Conservation (phyloP, 768 basidiomycete genomes). For the Jaapia argillacea region DNA sequence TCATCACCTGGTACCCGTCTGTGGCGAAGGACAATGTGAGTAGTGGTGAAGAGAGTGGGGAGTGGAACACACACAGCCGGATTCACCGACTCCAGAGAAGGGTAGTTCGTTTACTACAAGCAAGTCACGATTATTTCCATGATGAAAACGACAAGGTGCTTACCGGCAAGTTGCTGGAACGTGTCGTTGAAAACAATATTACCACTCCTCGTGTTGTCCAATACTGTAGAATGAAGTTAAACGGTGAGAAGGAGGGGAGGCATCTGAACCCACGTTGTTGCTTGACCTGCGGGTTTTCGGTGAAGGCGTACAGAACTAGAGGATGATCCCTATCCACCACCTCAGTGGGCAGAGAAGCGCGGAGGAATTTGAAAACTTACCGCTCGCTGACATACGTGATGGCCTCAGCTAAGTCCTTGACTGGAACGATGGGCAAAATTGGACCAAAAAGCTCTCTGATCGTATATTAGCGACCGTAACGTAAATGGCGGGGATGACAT, state of each 20-base stretch:
- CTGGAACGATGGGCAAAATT: conserved; percentile 49
- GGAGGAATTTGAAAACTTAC: conserved; percentile 21
- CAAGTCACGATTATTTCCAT: conserved; percentile 5
- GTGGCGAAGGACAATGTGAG: conserved; percentile 10
- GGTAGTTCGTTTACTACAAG: conserved; percentile 30
- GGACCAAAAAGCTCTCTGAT: conserved; percentile 69
- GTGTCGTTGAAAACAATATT: conserved; percentile 49
- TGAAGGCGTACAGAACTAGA: conserved; percentile 57
- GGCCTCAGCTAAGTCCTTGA: conserved; percentile 45
- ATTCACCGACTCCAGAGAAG: conserved; percentile 49
- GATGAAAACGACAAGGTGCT: conserved; percentile 6
- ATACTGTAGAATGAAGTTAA: conserved; percentile 25
- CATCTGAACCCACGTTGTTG: conserved; percentile 12
- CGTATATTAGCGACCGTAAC: not conserved
- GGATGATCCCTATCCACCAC: conserved; percentile 37
- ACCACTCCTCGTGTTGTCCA: conserved; percentile 48
- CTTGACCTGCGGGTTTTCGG: conserved; percentile 28
- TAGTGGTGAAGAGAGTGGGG: not conserved
- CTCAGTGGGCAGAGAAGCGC: not conserved
- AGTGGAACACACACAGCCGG: conserved; percentile 40
- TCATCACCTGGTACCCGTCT: conserved; percentile 48
- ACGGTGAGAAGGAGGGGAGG: not conserved
- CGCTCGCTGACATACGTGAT: conserved; percentile 41
- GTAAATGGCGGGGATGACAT: conserved; percentile 1
- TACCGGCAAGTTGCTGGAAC: conserved; percentile 41